Conservation (phyloP, 108 stramenopile genomes). For the Cyclotella cryptica region DNA sequence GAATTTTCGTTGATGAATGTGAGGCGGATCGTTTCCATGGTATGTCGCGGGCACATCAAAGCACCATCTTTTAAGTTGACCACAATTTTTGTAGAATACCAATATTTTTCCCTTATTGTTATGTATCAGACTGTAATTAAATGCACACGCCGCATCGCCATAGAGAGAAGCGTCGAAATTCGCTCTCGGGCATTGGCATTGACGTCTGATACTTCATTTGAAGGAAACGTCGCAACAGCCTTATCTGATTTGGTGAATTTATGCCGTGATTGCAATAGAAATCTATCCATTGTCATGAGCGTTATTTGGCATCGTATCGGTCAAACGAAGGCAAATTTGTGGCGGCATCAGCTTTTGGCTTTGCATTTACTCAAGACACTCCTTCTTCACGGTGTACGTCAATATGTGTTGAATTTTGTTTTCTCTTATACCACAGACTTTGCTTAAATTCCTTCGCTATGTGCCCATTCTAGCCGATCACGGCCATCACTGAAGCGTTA, state of each 20-base stretch:
- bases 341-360: slow-evolving; percentile 75
- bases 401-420: background rate
- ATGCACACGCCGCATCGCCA: slow-evolving; percentile 59
- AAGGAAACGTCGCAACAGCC: slow-evolving; percentile 68
- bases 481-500: slow-evolving; percentile 81
- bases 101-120: background rate
- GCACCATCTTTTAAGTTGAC: no score
- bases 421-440: background rate
- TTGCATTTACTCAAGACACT: slow-evolving; percentile 81
- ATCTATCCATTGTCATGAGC: slow-evolving; percentile 80
- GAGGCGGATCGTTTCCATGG: slow-evolving; percentile 61
- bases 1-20: slow-evolving; percentile 75
- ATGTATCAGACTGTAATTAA: slow-evolving; percentile 58
- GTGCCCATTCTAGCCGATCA: slow-evolving; percentile 76
- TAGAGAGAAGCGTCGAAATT: slow-evolving; percentile 56
- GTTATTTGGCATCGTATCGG: slow-evolving; percentile 86
- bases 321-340: slow-evolving; percentile 70
- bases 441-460: no score
- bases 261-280: slow-evolving; percentile 72
- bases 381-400: slow-evolving; percentile 69
- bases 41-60: background rate
- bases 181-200: slow-evolving; percentile 73
- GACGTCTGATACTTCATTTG: slow-evolving; percentile 77
- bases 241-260: slow-evolving; percentile 71
- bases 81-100: no score